Conservation (phyloP, 352 stramenopile genomes). For the Thraustotheca clavata region DNA sequence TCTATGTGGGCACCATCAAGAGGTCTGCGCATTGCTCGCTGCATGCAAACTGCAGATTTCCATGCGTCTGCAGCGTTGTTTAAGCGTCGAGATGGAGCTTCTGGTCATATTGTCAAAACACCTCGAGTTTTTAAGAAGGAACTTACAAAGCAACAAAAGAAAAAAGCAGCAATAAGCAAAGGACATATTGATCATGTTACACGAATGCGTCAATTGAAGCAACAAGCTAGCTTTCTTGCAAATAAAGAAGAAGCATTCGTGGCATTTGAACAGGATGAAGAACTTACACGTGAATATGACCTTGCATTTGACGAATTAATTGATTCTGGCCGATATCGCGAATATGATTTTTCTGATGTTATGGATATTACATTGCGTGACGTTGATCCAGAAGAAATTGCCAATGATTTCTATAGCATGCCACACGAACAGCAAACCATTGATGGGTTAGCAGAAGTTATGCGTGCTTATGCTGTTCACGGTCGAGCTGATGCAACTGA, state of each 20-base stretch:
- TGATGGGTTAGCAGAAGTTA: conserved; percentile 66
- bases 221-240: not conserved
- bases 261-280: conserved; percentile 41
- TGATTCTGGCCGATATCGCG: conserved; percentile 43
- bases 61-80: conserved; percentile 30
- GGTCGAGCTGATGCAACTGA: conserved; percentile 48
- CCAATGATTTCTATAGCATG: conserved; percentile 60
- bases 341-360: conserved; percentile 50
- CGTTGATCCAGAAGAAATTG: conserved; percentile 51
- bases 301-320: conserved; percentile 61
- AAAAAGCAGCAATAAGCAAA: conserved; percentile 4
- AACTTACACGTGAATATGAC: conserved; percentile 58
- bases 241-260: conserved; percentile 8
- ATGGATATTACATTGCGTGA: conserved; percentile 49
- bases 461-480: conserved; percentile 65
- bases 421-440: conserved; percentile 40
- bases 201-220: conserved; percentile 9
- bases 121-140: conserved; percentile 48
- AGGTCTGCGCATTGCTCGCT: too few species aligned
- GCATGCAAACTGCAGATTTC: not conserved
- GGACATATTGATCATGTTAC: conserved; percentile 13
- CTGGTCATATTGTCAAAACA: conserved; percentile 51
- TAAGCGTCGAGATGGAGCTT: conserved; percentile 63
- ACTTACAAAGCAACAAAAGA: conserved; percentile 42
- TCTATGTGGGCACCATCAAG: too few species aligned